Evolutionary conservation across 495 filamentous ascomycete species (phyloP).

Genomic region (Aspergillus nidulans): DNA sequence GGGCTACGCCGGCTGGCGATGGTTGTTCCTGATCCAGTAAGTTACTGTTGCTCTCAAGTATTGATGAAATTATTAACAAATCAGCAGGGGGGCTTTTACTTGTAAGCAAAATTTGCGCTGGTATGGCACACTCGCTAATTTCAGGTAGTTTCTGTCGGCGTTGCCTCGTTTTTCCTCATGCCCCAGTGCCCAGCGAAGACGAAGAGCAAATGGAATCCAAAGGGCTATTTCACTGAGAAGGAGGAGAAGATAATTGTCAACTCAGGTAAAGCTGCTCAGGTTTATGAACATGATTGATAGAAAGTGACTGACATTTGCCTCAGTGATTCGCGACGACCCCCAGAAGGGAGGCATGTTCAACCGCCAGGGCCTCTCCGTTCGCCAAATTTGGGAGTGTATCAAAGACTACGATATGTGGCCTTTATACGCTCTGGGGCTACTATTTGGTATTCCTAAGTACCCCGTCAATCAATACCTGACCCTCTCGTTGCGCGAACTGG

Average conservation of each 20-base stretch:
- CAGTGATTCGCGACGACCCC: constrained; percentile 68
- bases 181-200: constrained; percentile 69
- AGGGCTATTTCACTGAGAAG: constrained; percentile 57
- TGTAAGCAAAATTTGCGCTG: background rate
- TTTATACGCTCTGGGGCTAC: constrained; percentile 33
- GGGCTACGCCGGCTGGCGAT: background rate
- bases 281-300: background rate
- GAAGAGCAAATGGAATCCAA: constrained; percentile 60
- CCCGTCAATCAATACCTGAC: constrained; percentile 43
- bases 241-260: constrained; percentile 66
- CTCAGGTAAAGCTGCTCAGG: background rate
- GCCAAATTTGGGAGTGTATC: constrained; percentile 43
- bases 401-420: constrained; percentile 52
- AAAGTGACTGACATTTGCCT: constrained; percentile 12
- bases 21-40: background rate
- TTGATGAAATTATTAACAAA: background rate
- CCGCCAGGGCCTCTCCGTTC: constrained; percentile 44
- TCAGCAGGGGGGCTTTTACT: background rate
- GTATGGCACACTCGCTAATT: background rate
- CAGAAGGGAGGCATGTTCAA: constrained; percentile 67
- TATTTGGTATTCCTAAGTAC: constrained; percentile 33
- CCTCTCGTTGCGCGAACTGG: constrained; percentile 39
- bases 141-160: constrained; percentile 58
- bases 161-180: constrained; percentile 62
- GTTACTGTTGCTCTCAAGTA: background rate